phyloP scores from a whole-genome alignment of 305 asterid species.

The Striga hermonthica region DNA sequence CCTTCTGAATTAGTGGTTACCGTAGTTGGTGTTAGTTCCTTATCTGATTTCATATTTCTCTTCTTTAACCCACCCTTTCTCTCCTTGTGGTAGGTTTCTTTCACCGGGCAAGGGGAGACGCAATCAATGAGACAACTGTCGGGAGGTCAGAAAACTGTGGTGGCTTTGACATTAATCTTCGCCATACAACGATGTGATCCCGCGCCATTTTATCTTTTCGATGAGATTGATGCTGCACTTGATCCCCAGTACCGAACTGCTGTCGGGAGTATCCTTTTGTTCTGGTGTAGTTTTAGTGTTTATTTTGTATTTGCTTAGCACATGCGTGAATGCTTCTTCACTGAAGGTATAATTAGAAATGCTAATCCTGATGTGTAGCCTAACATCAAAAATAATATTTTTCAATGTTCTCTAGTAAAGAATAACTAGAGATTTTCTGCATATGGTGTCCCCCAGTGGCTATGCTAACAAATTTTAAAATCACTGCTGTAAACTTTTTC shows the following conservation, averaged over 20 bases:
- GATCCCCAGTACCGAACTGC: conserved; percentile 99
- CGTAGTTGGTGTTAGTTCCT: conserved; percentile 5
- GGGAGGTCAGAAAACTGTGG: conserved; percentile 99
- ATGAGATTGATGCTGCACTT: conserved; percentile 98
- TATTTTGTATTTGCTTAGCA: conserved; percentile 13
- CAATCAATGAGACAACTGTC: conserved; percentile 97
- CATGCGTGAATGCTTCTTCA: conserved; percentile 5
- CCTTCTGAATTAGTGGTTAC: conserved; percentile 23
- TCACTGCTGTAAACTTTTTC: not conserved
- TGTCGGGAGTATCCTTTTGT: conserved; percentile 92
- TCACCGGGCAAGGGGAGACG: conserved; percentile 98
- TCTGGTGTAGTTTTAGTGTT: conserved; percentile 3
- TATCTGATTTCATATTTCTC: conserved; percentile 14
- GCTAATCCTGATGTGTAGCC: not conserved
- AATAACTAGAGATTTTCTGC: not conserved
- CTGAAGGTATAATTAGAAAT: not conserved
- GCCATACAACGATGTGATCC: conserved; percentile 99
- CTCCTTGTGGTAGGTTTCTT: conserved; percentile 64
- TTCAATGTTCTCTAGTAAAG: not conserved
- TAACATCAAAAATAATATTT: not conserved
- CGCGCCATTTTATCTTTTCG: conserved; percentile 98
- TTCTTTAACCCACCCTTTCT: not conserved
- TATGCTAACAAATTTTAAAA: too few relatives aligned
- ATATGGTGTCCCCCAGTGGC: not conserved
- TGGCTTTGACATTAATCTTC: conserved; percentile 88